phyloP scores from a whole-genome alignment of 352 stramenopile genomes.

The Thalassiosira mediterranea region DNA sequence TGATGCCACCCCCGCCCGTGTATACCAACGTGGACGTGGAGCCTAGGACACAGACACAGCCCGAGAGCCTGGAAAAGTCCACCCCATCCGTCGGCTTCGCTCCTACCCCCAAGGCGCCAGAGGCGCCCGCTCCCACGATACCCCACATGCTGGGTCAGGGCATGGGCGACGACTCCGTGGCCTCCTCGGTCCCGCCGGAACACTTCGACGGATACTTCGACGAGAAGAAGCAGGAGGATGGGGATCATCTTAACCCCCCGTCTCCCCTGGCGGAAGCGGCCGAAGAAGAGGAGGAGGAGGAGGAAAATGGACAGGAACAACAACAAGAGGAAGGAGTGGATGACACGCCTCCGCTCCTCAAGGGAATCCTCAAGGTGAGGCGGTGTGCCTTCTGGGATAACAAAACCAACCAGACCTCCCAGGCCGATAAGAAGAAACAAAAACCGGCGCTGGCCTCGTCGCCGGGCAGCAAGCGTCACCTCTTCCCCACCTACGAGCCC shows the following conservation, averaged over 20 bases:
- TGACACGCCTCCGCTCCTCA: constrained; percentile 10
- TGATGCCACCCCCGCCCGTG: not conserved
- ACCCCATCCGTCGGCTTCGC: not conserved
- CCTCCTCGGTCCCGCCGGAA: not conserved
- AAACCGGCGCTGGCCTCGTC: not conserved
- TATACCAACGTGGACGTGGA: not conserved
- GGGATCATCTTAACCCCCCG: not conserved
- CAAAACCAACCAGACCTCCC: constrained; percentile 13
- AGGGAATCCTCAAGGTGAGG: constrained; percentile 51
- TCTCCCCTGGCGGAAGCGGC: not conserved
- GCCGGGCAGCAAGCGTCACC: constrained; percentile 19
- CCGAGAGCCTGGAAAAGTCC: not conserved
- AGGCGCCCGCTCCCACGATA: too few relatives aligned
- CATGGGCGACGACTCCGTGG: not conserved
- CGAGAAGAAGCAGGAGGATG: constrained; percentile 20
- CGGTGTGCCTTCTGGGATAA: constrained; percentile 12
- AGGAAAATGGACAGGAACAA: constrained; percentile 6
- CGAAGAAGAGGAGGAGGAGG: constrained; percentile 7
- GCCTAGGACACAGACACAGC: not conserved
- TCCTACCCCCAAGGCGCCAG: not conserved
- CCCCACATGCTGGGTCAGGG: constrained; percentile 16
- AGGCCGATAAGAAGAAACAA: constrained; percentile 2
- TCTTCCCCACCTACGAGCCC: constrained; percentile 47
- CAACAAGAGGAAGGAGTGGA: constrained; percentile 14
- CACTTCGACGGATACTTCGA: constrained; percentile 6